Evolutionary conservation across 2,329 filamentous ascomycete species (phyloP), one percentile per base, ranked within the genome.

Genomic region (Grosmannia penicillata): DNA sequence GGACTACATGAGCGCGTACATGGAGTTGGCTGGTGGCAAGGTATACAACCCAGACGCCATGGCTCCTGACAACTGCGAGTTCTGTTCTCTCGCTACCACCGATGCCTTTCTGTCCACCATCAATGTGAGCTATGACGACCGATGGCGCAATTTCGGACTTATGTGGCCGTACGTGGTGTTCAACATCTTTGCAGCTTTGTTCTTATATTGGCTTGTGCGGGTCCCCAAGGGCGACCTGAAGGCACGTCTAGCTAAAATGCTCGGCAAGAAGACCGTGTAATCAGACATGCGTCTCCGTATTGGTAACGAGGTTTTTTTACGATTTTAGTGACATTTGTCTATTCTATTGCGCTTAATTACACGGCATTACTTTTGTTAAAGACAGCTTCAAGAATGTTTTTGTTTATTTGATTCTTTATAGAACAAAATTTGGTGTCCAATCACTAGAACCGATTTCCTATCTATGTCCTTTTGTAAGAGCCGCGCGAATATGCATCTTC

Each of bases 71-170:
- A 57, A 63, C 15, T 87, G 82, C 57, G 62, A 68, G 44, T 85
- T 83, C 57, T 87, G 82, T 52, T 61, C 70, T 1, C 74, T 77
- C 47, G 59, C 55, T 2, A 62, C 59, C n/a, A 81, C 79, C 0
- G 67, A 76, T 38, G 68, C 83, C 53, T 83, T 54, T 35, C 51
- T 77, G 0, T 55, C 59, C 4, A 54, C 51, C 0, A 62, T 62
- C 3, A 47, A 53, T n/a, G 69, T 78, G 28, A 55, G 52, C n/a
- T 78, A 68, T 47, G 48, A 43, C 5, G 63, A 78, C 33, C 50
- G 72, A 7, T 83, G 78, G 78, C 63, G 78, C 42, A 80, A 84
- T 51, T 82, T 75, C 43, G 80, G 78, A 2, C 62, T 84, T 26
- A 60, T 82, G 49, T 83, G 75, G 69, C 74, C 62, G 0, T 84